Evolutionary conservation across 2,329 filamentous ascomycete genomes (phyloP).

Genomic region (Sodiomyces alkalinus): DNA sequence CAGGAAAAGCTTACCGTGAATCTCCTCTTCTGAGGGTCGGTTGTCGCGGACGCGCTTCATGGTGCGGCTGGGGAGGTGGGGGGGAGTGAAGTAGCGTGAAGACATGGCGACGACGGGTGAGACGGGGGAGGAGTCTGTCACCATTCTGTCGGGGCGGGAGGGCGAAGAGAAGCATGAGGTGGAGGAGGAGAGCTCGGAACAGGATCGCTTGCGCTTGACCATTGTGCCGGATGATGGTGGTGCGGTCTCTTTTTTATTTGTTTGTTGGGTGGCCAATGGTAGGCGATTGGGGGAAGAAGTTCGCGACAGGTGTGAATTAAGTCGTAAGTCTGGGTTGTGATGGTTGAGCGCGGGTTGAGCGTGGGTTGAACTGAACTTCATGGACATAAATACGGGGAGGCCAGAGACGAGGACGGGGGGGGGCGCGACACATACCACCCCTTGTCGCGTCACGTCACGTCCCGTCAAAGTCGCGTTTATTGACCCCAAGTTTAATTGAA

Average conservation of each 20-base stretch:
- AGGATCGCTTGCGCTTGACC: slow-evolving; percentile 49
- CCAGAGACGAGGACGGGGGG: too few species aligned
- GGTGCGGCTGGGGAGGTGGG: slow-evolving; percentile 40
- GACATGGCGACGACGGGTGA: slow-evolving; percentile 14
- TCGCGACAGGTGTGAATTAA: not conserved
- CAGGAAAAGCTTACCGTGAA: slow-evolving; percentile 32
- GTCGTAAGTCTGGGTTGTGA: too few species aligned
- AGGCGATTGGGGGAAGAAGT: not conserved
- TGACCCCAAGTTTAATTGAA: too few species aligned
- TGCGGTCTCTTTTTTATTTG: too few species aligned
- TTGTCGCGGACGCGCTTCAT: slow-evolving; percentile 45
- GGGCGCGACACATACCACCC: too few species aligned
- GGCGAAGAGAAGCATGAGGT: slow-evolving; percentile 26
- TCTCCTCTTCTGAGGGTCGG: slow-evolving; percentile 37
- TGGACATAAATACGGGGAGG: too few species aligned
- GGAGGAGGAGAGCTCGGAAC: slow-evolving; percentile 36
- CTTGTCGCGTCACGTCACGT: too few species aligned
- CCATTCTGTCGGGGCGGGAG: slow-evolving; percentile 15
- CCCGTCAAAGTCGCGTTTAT: too few species aligned
- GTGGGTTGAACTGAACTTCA: too few species aligned
- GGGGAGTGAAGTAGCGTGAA: slow-evolving; percentile 17
- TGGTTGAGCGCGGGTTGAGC: too few species aligned
- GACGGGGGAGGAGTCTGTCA: slow-evolving; percentile 16
- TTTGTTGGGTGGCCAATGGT: not conserved
- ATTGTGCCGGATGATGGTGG: slow-evolving; percentile 19